Conservation (phyloP, 1,139 yeast genomes). For the Ogataea hybrid region DNA sequence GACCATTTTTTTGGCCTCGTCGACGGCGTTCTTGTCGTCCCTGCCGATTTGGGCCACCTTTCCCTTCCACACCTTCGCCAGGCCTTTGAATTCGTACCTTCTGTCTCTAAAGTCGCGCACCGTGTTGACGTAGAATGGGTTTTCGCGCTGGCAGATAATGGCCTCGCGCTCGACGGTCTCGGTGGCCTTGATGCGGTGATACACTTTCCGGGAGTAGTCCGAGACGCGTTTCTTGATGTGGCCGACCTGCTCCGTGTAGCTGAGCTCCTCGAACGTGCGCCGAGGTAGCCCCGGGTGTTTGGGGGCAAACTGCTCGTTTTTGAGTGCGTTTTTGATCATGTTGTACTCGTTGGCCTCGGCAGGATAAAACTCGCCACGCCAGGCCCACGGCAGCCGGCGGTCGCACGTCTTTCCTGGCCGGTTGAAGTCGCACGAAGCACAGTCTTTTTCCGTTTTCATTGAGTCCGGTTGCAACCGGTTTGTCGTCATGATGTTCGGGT, state of each 20-base stretch:
- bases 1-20: slow-evolving; percentile 92
- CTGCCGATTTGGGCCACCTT: slow-evolving; percentile 58
- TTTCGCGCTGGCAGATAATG: slow-evolving; percentile 94
- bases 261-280: slow-evolving; percentile 69
- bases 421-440: slow-evolving; percentile 97
- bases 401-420: slow-evolving; percentile 95
- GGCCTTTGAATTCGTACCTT: slow-evolving; percentile 91
- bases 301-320: slow-evolving; percentile 75
- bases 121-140: slow-evolving; percentile 94
- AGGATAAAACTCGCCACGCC: slow-evolving; percentile 97
- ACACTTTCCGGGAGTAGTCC: slow-evolving; percentile 83
- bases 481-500: slow-evolving; percentile 98
- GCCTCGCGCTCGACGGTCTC: slow-evolving; percentile 90
- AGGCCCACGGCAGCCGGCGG: slow-evolving; percentile 89
- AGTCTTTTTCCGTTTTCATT: slow-evolving; percentile 91
- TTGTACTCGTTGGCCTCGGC: slow-evolving; percentile 89
- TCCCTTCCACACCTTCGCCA: slow-evolving; percentile 93
- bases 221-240: slow-evolving; percentile 75
- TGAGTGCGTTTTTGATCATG: slow-evolving; percentile 83
- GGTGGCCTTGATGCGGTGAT: slow-evolving; percentile 76
- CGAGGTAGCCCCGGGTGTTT: slow-evolving; percentile 53
- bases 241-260: slow-evolving; percentile 75
- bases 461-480: slow-evolving; percentile 98
- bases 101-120: slow-evolving; percentile 95
- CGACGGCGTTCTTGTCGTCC: slow-evolving; percentile 56